Evolutionary conservation across 2,329 filamentous ascomycete genomes (phyloP).

Genomic region (Colletotrichum navitas): DNA sequence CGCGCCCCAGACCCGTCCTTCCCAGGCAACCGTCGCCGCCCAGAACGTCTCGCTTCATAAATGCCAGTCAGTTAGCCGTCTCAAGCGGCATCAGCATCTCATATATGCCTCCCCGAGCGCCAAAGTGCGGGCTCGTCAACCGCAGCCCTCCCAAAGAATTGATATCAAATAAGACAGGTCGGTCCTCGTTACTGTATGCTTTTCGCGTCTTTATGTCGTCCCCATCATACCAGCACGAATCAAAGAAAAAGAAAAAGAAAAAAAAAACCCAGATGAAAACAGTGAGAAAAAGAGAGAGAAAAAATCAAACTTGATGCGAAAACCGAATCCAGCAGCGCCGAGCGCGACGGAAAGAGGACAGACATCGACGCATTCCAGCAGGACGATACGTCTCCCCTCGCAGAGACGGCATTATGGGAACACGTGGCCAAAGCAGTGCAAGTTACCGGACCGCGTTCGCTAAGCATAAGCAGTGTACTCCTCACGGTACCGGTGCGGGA

Average conservation of each 20-base stretch:
- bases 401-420: background rate
- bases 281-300: conserved; percentile 1
- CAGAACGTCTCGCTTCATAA: conserved; percentile 41
- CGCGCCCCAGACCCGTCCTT: background rate
- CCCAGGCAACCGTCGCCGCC: conserved; percentile 25
- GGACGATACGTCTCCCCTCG: conserved; percentile 24
- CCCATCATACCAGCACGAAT: conserved; percentile 38
- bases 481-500: conserved; percentile 47
- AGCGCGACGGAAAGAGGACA: conserved; percentile 10
- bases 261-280: background rate
- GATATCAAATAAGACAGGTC: conserved; percentile 42
- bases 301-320: background rate
- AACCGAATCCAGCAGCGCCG: conserved; percentile 3
- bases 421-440: background rate
- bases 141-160: conserved; percentile 36
- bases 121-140: conserved; percentile 26
- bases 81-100: conserved; percentile 29
- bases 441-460: background rate
- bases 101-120: conserved; percentile 27
- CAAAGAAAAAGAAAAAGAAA: conserved; percentile 34
- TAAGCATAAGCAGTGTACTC: conserved; percentile 28
- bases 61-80: conserved; percentile 36
- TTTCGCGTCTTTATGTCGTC: conserved; percentile 34
- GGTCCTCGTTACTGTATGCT: conserved; percentile 42
- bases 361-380: conserved; percentile 31